These are phyloP conservation scores for Paraglomus occultum DNA, from an alignment of 192 early-diverging fungal species.

Conservation along the genomic window DNA sequence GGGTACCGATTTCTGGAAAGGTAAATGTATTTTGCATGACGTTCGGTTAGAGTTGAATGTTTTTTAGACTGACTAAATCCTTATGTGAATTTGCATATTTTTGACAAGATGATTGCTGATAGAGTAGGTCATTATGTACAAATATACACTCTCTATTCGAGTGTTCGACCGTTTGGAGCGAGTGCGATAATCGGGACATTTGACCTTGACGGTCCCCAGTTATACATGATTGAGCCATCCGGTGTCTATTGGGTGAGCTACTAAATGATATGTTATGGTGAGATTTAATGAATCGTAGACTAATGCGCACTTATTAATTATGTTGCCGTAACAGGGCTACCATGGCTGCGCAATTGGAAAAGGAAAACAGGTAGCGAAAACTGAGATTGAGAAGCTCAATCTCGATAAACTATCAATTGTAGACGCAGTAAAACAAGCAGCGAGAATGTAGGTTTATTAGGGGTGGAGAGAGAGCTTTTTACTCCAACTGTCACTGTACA, in stretches of 20 bases:
- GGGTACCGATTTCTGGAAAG: constrained; percentile 77
- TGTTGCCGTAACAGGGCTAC: constrained; percentile 71
- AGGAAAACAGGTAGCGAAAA: constrained; percentile 94
- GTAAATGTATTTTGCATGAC: constrained; percentile 38
- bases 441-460: constrained; percentile 72
- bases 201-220: constrained; percentile 77
- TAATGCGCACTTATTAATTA: neutral
- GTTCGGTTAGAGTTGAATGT: neutral
- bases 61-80: neutral
- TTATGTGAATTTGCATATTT: neutral
- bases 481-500: neutral
- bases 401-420: constrained; percentile 72
- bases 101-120: constrained; percentile 76
- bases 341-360: constrained; percentile 94
- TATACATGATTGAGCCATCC: constrained; percentile 97
- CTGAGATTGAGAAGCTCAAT: constrained; percentile 98
- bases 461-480: constrained; percentile 5
- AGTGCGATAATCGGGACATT: constrained; percentile 80
- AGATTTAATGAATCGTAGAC: neutral
- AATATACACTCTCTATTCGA: constrained; percentile 96
- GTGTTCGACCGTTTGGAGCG: constrained; percentile 91
- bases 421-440: constrained; percentile 92
- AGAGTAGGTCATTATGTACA: constrained; percentile 91
- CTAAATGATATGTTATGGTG: neutral
- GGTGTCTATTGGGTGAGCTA: constrained; percentile 84